Evolutionary conservation across 2,329 filamentous ascomycete species (phyloP).

Genomic region (Akanthomyces muscarius): DNA sequence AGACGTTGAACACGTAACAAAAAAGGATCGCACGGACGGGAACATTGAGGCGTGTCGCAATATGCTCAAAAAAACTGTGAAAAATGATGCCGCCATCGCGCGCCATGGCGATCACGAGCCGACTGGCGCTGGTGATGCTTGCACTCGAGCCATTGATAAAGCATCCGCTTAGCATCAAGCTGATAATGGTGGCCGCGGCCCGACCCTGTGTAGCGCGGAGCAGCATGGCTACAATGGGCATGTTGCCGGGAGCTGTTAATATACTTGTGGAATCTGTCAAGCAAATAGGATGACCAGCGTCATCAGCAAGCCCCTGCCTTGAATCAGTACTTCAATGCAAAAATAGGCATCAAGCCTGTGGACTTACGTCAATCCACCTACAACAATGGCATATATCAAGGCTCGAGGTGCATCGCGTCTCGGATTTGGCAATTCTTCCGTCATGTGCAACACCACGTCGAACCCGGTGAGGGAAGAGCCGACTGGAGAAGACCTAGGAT

Average conservation of each 20-base stretch:
- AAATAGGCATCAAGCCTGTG: background rate
- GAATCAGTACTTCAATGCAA: background rate
- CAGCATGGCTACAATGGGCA: constrained; percentile 45
- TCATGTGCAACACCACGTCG: constrained; percentile 43
- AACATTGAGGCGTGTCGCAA: constrained; percentile 37
- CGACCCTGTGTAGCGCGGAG: constrained; percentile 38
- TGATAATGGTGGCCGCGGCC: constrained; percentile 37
- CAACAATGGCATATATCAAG: constrained; percentile 40
- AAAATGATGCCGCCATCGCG: constrained; percentile 39
- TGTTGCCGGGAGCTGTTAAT: constrained; percentile 35
- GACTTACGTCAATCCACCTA: constrained; percentile 40
- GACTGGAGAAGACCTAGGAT: constrained; percentile 43
- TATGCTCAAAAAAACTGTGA: constrained; percentile 33
- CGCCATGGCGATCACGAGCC: constrained; percentile 44
- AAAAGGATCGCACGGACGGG: constrained; percentile 39
- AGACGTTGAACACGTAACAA: constrained; percentile 39
- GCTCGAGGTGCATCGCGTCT: constrained; percentile 37
- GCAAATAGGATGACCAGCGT: constrained; percentile 40
- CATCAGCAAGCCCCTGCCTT: constrained; percentile 32
- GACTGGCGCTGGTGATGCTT: constrained; percentile 39
- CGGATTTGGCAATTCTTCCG: constrained; percentile 44
- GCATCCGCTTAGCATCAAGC: constrained; percentile 39
- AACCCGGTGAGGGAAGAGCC: constrained; percentile 37
- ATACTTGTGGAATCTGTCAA: constrained; percentile 35
- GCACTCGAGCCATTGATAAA: constrained; percentile 45